phyloP scores from a whole-genome alignment of 345 rosid species.

The Arabis alpina region DNA sequence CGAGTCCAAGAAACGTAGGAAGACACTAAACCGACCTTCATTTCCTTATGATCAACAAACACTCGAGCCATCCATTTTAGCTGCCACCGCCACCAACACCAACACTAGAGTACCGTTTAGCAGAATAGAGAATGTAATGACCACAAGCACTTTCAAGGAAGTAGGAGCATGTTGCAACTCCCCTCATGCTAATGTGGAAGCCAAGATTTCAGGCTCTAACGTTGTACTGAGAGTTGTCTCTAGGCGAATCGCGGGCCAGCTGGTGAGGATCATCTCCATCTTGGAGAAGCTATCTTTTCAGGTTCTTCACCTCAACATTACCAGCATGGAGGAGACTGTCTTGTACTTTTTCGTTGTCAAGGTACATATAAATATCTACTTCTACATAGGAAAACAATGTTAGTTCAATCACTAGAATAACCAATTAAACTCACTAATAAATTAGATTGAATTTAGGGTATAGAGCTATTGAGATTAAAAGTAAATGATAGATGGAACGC shows the following conservation, averaged over 20 bases:
- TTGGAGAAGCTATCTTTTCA: constrained; percentile 81
- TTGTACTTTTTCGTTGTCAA: constrained; percentile 79
- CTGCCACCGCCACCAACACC: background rate
- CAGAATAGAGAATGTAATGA: constrained; percentile 41
- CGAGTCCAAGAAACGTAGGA: constrained; percentile 87
- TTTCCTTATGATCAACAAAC: constrained; percentile 41
- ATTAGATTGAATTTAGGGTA: background rate
- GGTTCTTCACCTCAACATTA: constrained; percentile 82
- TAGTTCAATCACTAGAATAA: background rate
- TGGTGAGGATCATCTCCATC: constrained; percentile 66
- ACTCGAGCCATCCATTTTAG: constrained; percentile 35
- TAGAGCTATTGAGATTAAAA: background rate
- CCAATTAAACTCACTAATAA: background rate
- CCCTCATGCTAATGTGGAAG: constrained; percentile 86
- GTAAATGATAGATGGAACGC: background rate
- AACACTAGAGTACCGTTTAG: constrained; percentile 29
- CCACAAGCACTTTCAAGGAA: constrained; percentile 48
- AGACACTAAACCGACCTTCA: constrained; percentile 67
- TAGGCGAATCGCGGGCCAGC: constrained; percentile 62
- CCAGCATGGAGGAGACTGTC: constrained; percentile 92
- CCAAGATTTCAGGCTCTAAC: constrained; percentile 83
- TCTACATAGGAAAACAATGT: background rate
- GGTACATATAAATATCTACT: constrained; percentile 51
- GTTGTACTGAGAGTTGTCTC: constrained; percentile 71
- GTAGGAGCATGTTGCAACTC: constrained; percentile 81